Percentiles rank a stretch among this genome's conserved stretches.
phyloP scores from a whole-genome alignment of 768 basidiomycete species.

The Lactifluus subvellereus region DNA sequence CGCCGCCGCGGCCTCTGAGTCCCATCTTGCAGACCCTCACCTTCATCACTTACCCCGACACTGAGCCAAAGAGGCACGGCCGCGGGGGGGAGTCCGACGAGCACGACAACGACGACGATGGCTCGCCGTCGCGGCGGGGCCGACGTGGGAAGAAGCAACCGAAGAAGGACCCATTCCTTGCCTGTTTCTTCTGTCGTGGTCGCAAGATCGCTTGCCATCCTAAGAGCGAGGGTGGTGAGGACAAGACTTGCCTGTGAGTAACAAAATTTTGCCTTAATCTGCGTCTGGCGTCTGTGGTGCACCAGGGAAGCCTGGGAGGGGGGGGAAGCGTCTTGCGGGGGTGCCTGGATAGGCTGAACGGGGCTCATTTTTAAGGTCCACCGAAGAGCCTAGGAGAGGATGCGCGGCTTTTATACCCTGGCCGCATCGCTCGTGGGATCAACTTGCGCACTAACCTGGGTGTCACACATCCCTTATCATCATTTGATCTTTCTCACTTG shows the following conservation, averaged over 20 bases:
- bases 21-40: slow-evolving; percentile 11
- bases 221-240: slow-evolving; percentile 28
- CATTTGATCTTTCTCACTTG: not conserved
- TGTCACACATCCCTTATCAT: slow-evolving; percentile 9
- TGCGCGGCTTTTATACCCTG: not conserved
- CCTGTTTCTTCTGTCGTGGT: slow-evolving; percentile 37
- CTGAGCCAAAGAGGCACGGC: slow-evolving; percentile 1
- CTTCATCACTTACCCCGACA: slow-evolving; percentile 19
- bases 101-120: slow-evolving; percentile 14
- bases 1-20: slow-evolving; percentile 6
- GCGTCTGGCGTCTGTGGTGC: not conserved
- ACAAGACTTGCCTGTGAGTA: slow-evolving; percentile 35
- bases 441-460: not conserved
- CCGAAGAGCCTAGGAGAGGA: not conserved
- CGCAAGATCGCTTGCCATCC: slow-evolving; percentile 38
- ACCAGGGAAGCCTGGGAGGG: not conserved
- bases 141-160: slow-evolving; percentile 27
- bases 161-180: slow-evolving; percentile 37
- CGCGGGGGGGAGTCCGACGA: slow-evolving; percentile 8
- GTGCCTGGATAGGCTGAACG: not conserved
- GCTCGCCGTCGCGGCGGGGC: slow-evolving; percentile 26
- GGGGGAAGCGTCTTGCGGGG: not conserved
- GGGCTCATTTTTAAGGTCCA: not conserved
- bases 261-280: not conserved
- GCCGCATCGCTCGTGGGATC: slow-evolving; percentile 6